phyloP scores from a whole-genome alignment of 1,284 basidiomycete genomes.

The Tylopilus sp. region DNA sequence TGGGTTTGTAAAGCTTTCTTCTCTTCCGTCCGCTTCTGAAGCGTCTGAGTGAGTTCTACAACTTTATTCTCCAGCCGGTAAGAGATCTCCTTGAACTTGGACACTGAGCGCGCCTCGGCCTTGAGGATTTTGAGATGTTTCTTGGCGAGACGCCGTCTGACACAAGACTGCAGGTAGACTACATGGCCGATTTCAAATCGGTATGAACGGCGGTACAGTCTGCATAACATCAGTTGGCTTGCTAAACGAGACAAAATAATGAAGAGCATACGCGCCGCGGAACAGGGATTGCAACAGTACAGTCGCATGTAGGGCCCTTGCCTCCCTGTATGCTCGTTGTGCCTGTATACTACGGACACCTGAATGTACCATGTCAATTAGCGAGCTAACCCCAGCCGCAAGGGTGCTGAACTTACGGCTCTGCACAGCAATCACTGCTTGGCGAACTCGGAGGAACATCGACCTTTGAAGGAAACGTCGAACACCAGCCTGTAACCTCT shows the following conservation, averaged over 20 bases:
- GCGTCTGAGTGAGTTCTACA: slow-evolving; percentile 94
- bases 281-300: slow-evolving; percentile 80
- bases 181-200: slow-evolving; percentile 69
- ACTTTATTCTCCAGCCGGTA: slow-evolving; percentile 99
- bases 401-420: slow-evolving; percentile 61
- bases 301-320: slow-evolving; percentile 65
- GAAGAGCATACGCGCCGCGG: slow-evolving; percentile 73
- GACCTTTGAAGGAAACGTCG: slow-evolving; percentile 76
- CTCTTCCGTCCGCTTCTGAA: slow-evolving; percentile 90
- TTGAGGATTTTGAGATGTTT: slow-evolving; percentile 82
- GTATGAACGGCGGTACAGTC: slow-evolving; percentile 65
- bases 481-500: slow-evolving; percentile 71
- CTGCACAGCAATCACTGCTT: slow-evolving; percentile 74
- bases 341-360: slow-evolving; percentile 81
- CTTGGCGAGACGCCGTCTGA: slow-evolving; percentile 85
- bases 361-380: slow-evolving; percentile 32
- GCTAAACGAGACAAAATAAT: not conserved
- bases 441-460: slow-evolving; percentile 61
- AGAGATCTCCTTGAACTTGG: slow-evolving; percentile 99
- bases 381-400: slow-evolving; percentile 3
- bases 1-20: slow-evolving; percentile 83
- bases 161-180: slow-evolving; percentile 86
- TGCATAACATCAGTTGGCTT: slow-evolving; percentile 31
- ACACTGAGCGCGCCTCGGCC: slow-evolving; percentile 92
- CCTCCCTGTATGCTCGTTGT: slow-evolving; percentile 61